A percentile compares a stretch with the other conserved stretches of the same genome.
These are phyloP conservation scores for Penicillium canescens DNA, from an alignment of 495 filamentous ascomycete species.

Conservation along the genomic window DNA sequence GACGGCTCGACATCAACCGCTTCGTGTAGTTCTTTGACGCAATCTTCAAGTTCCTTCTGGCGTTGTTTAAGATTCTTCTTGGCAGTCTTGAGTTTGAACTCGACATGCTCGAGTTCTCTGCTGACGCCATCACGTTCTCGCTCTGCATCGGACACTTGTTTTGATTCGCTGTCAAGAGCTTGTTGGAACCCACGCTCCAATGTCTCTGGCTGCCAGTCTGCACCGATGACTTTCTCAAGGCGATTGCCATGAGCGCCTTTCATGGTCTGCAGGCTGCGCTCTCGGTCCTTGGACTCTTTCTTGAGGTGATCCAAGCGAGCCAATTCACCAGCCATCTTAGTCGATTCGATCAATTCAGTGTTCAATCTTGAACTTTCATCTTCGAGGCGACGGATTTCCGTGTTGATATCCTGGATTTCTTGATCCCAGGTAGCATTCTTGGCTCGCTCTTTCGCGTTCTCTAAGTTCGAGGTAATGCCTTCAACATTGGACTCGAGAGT, in stretches of 20 bases:
- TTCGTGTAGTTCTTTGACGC: slow-evolving; percentile 50
- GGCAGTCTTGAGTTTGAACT: slow-evolving; percentile 70
- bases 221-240: slow-evolving; percentile 60
- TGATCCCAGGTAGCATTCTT: slow-evolving; percentile 65
- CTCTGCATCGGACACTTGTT: slow-evolving; percentile 59
- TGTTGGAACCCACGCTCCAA: slow-evolving; percentile 73
- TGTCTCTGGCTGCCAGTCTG: slow-evolving; percentile 65
- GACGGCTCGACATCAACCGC: slow-evolving; percentile 54
- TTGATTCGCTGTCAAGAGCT: slow-evolving; percentile 56
- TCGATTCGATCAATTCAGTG: slow-evolving; percentile 76
- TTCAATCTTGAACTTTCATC: slow-evolving; percentile 66
- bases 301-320: slow-evolving; percentile 78
- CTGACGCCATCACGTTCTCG: slow-evolving; percentile 65
- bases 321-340: slow-evolving; percentile 71
- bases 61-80: slow-evolving; percentile 63
- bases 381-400: slow-evolving; percentile 65
- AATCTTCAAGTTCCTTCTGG: slow-evolving; percentile 60
- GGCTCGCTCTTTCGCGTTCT: slow-evolving; percentile 59
- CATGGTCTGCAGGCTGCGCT: slow-evolving; percentile 74
- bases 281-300: slow-evolving; percentile 70
- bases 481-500: slow-evolving; percentile 69
- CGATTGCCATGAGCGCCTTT: slow-evolving; percentile 69
- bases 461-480: slow-evolving; percentile 64
- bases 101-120: slow-evolving; percentile 73
- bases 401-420: slow-evolving; percentile 61